phyloP scores from a whole-genome alignment of 192 early-diverging fungal species.

The Helicostylum pulchrum region DNA sequence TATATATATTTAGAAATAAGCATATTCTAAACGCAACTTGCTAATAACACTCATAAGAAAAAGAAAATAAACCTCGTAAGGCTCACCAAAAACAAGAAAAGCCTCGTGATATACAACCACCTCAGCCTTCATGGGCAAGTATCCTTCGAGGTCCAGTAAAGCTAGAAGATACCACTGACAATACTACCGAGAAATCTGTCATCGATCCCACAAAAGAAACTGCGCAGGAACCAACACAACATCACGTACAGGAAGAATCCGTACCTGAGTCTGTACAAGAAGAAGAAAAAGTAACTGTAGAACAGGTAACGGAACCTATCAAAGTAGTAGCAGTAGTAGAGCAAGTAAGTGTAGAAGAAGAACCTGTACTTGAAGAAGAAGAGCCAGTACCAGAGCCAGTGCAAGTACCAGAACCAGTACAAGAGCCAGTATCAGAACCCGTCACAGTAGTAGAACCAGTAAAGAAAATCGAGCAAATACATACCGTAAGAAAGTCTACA shows the following conservation, averaged over 20 bases:
- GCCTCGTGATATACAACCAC: too few species aligned
- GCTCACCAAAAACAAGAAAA: too few species aligned
- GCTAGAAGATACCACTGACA: not conserved
- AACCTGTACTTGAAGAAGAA: not conserved
- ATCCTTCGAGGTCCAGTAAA: constrained; percentile 24
- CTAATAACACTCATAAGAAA: not conserved
- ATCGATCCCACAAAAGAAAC: not conserved
- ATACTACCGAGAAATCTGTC: not conserved
- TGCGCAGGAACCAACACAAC: not conserved
- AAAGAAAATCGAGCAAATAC: not conserved
- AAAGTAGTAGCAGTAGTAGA: too few species aligned
- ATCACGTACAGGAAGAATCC: too few species aligned
- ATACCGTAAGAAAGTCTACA: not conserved
- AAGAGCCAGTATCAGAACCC: not conserved
- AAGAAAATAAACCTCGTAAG: constrained; percentile 17
- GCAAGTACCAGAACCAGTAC: not conserved
- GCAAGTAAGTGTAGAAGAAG: too few species aligned
- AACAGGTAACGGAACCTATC: too few species aligned
- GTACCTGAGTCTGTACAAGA: too few species aligned
- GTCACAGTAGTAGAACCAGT: not conserved
- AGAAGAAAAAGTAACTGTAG: too few species aligned
- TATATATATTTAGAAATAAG: not conserved
- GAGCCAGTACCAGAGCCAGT: not conserved
- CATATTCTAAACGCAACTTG: not conserved
- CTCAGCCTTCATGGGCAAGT: constrained; percentile 31